Evolutionary conservation across 441 rosid genomes (phyloP).

Genomic region (Bocquillonia castaneifolia): DNA sequence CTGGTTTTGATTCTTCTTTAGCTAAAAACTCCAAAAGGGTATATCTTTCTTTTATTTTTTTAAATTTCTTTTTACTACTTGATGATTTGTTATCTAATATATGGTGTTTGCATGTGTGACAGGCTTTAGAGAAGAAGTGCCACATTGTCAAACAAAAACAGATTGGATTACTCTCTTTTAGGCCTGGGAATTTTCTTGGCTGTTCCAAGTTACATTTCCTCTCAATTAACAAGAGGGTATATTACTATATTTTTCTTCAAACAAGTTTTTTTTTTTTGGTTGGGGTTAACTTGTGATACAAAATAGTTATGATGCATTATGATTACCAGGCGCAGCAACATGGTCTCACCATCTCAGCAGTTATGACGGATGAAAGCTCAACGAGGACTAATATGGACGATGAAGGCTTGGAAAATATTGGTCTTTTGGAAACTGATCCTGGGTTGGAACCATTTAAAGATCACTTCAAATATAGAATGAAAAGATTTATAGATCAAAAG

Average conservation of each 20-base stretch:
- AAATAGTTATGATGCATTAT: conserved; percentile 3
- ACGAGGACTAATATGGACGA: conserved; percentile 33
- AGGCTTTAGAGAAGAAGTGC: conserved; percentile 33
- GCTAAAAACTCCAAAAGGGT: conserved; percentile 25
- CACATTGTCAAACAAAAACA: conserved; percentile 25
- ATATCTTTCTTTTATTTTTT: background rate
- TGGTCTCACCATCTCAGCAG: conserved; percentile 36
- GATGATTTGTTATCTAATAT: background rate
- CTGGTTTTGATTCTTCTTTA: conserved; percentile 13
- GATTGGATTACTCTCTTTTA: background rate
- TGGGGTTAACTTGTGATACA: too few relatives aligned
- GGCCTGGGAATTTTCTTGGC: conserved; percentile 28
- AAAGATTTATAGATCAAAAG: conserved; percentile 50
- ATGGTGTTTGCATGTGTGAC: conserved; percentile 11
- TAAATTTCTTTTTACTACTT: too few relatives aligned
- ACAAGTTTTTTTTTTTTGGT: too few relatives aligned
- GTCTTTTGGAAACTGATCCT: conserved; percentile 49
- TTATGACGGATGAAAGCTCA: conserved; percentile 42
- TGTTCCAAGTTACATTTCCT: conserved; percentile 20
- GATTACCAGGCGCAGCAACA: conserved; percentile 29
- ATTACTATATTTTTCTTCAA: conserved; percentile 9
- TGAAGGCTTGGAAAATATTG: conserved; percentile 40
- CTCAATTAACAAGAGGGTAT: conserved; percentile 36
- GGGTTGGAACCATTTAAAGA: conserved; percentile 51
- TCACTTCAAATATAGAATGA: conserved; percentile 59